Percentiles rank a stretch among this genome's conserved stretches.
Conservation (phyloP, 495 filamentous ascomycete species). For the Podospora anserina region DNA sequence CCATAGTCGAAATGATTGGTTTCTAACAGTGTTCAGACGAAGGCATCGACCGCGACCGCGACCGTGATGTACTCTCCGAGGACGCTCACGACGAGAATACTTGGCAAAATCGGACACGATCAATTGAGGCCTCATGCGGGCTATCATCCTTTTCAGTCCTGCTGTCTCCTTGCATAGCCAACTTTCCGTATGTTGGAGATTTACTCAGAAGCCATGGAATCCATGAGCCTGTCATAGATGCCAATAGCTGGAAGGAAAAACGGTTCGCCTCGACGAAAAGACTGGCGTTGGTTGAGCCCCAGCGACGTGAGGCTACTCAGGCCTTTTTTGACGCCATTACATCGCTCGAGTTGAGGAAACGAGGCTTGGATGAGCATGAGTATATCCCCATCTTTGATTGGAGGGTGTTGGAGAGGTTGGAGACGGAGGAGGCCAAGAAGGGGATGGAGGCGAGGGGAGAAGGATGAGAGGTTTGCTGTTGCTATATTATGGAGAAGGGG, state of each 20-base stretch:
- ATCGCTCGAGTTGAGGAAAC: conserved; percentile 27
- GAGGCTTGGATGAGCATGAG: conserved; percentile 32
- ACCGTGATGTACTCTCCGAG: background rate
- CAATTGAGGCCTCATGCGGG: conserved; percentile 22
- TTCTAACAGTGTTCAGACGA: background rate
- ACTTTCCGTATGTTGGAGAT: conserved; percentile 42
- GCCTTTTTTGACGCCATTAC: conserved; percentile 39
- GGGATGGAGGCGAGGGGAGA: conserved; percentile 10
- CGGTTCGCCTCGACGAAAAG: conserved; percentile 32
- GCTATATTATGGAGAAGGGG: conserved; percentile 1
- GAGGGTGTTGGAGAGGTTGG: conserved; percentile 45
- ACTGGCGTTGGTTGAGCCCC: conserved; percentile 47
- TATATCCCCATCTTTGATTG: conserved; percentile 50
- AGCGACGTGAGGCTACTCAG: conserved; percentile 35
- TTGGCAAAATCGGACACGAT: background rate
- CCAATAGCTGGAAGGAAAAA: conserved; percentile 29
- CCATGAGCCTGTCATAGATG: conserved; percentile 30
- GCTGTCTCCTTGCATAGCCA: conserved; percentile 45
- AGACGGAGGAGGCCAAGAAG: conserved; percentile 35
- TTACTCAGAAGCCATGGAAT: conserved; percentile 43
- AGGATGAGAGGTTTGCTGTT: conserved; percentile 4
- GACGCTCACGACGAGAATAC: background rate
- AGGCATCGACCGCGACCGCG: background rate
- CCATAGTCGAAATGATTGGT: background rate
- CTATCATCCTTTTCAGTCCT: conserved; percentile 41